phyloP scores from a whole-genome alignment of 371 early-diverging fungal species.

The Dentiscutata heterogama region DNA sequence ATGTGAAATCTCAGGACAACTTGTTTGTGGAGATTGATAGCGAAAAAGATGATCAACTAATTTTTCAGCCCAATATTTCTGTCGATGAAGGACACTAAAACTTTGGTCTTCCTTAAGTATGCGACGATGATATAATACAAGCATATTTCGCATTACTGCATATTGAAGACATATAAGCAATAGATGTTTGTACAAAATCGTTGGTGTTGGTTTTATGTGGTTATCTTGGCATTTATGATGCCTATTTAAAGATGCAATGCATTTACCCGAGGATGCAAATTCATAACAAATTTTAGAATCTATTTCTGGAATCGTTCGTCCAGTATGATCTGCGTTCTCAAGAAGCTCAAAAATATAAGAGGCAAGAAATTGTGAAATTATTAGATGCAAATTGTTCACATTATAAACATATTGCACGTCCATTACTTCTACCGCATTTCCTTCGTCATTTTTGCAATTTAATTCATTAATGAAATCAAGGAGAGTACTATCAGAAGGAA shows the following conservation, averaged over 20 bases:
- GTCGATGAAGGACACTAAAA: neutral
- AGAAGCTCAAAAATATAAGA: slow-evolving; percentile 31
- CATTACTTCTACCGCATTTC: neutral
- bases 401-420: neutral
- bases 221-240: neutral
- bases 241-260: neutral
- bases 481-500: neutral
- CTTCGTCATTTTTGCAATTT: neutral
- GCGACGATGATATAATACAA: neutral
- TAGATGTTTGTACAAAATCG: neutral
- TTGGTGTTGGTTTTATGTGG: slow-evolving; percentile 3
- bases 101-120: neutral
- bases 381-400: neutral
- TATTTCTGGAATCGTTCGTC: slow-evolving; percentile 17
- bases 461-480: neutral
- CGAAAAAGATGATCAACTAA: slow-evolving; percentile 19
- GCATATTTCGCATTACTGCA: slow-evolving; percentile 4
- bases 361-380: slow-evolving; percentile 22
- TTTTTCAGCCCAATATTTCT: slow-evolving; percentile 36
- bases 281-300: slow-evolving; percentile 19
- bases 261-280: neutral
- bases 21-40: slow-evolving; percentile 34
- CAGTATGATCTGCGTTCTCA: neutral
- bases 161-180: slow-evolving; percentile 17
- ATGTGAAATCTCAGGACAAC: slow-evolving; percentile 15